Evolutionary conservation across 768 basidiomycete genomes (phyloP), one percentile per base, ranked within the genome.

Genomic region (Termitomyces sp.): DNA sequence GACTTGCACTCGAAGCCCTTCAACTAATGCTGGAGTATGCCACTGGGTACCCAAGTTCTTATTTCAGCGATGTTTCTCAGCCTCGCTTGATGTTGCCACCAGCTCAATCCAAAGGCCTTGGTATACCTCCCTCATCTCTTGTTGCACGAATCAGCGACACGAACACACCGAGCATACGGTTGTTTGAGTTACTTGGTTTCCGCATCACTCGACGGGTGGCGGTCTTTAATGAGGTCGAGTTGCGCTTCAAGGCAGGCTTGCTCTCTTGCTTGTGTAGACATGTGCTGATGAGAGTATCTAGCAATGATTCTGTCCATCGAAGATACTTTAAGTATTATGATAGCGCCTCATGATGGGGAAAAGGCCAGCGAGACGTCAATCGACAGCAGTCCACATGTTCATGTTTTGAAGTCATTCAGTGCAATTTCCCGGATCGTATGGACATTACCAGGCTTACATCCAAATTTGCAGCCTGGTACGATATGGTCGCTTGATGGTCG

Each of bases 101-200:
- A 59, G 34, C 38, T 53, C 61, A 61, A 81, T 81, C 0, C n/a
- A 36, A 52, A 15, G 40, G 60, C 25, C 72, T 86, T 36, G 77
- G 78, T 0, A 73, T 85, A 49, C 71, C 74, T 14, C 72, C 81
- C 5, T 69, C 71, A 7, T 72, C 74, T 11, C 80, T 96, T 54
- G 80, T 95, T 2, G 87, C 81, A 20, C 85, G 90, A 8, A 89
- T 97, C 61, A 85, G 85, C 8, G 82, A 84, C 58, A 76, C 78
- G 7, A 97, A 98, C 68, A 67, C 60, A 11, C 76, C 88, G 3
- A 93, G 91, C 57, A 86, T 93, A 32, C 70, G 71, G 7, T 76
- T 97, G 9, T 97, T 97, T 67, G 74, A 83, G 66, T 83, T 83
- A 63, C 81, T 97, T 0, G 94, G 92, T 0, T 97, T 97, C 67